A percentile compares a stretch with the other conserved stretches of the same genome.
Evolutionary conservation across 2,329 filamentous ascomycete genomes (phyloP).

Genomic region (Annulohypoxylon truncatum): DNA sequence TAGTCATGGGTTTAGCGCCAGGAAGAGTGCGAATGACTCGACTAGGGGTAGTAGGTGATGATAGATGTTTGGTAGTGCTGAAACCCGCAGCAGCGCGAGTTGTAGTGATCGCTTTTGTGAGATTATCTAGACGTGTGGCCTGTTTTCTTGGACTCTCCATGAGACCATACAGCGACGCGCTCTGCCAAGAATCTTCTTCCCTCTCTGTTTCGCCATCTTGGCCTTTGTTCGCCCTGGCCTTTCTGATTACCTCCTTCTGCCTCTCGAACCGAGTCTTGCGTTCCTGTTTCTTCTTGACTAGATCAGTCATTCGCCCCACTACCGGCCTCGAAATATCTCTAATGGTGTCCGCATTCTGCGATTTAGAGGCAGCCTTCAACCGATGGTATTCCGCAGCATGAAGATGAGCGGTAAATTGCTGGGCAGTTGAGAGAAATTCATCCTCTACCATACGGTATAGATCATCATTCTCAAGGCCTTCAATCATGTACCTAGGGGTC

Average conservation of each 20-base stretch:
- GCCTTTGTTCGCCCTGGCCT: slow-evolving; percentile 41
- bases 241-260: slow-evolving; percentile 50
- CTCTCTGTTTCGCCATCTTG: slow-evolving; percentile 40
- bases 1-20: slow-evolving; percentile 11
- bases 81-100: slow-evolving; percentile 48
- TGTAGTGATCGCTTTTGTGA: slow-evolving; percentile 29
- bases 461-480: slow-evolving; percentile 75
- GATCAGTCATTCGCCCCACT: slow-evolving; percentile 54
- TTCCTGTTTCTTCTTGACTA: slow-evolving; percentile 52
- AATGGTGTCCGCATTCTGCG: slow-evolving; percentile 65
- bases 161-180: slow-evolving; percentile 55
- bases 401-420: slow-evolving; percentile 77
- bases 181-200: slow-evolving; percentile 45
- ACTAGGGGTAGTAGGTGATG: neutral
- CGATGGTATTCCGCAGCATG: slow-evolving; percentile 82
- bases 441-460: slow-evolving; percentile 86
- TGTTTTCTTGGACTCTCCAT: slow-evolving; percentile 57
- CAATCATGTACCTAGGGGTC: slow-evolving; percentile 68
- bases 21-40: neutral
- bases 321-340: slow-evolving; percentile 64
- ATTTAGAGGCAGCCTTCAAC: slow-evolving; percentile 68
- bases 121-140: slow-evolving; percentile 35
- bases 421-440: slow-evolving; percentile 75
- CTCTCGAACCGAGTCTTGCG: slow-evolving; percentile 51
- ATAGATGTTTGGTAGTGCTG: slow-evolving; percentile 9